phyloP scores from a whole-genome alignment of 1,284 basidiomycete genomes.

The Uromyces viciae-fabae region DNA sequence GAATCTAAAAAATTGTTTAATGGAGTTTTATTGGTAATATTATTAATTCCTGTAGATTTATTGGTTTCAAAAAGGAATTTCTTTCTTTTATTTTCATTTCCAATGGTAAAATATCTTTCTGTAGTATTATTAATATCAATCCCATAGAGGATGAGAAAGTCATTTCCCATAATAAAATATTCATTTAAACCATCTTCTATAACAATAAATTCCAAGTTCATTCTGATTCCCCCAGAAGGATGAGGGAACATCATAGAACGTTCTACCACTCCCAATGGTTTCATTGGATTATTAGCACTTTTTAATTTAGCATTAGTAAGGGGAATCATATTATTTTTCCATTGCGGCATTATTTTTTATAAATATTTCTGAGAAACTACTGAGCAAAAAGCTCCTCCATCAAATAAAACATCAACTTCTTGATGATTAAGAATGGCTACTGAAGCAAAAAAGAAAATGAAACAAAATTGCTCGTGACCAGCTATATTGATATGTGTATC shows the following conservation, averaged over 20 bases:
- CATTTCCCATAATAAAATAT: not conserved
- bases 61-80: not conserved
- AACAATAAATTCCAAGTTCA: not conserved
- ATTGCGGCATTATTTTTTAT: not conserved
- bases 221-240: not conserved
- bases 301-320: not conserved
- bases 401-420: not conserved
- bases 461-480: too few relatives aligned
- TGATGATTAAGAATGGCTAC: not conserved
- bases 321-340: not conserved
- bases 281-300: conserved; percentile 7
- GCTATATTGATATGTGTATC: too few relatives aligned
- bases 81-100: not conserved
- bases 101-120: conserved; percentile 6
- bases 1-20: too few relatives aligned
- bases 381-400: not conserved
- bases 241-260: not conserved
- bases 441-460: too few relatives aligned
- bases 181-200: not conserved
- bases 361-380: not conserved
- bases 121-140: not conserved
- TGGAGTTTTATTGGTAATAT: too few relatives aligned
- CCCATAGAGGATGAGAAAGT: not conserved
- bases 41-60: too few relatives aligned
- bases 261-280: not conserved